Conservation (phyloP, 1,284 basidiomycete genomes). For the Pascua guehoae region DNA sequence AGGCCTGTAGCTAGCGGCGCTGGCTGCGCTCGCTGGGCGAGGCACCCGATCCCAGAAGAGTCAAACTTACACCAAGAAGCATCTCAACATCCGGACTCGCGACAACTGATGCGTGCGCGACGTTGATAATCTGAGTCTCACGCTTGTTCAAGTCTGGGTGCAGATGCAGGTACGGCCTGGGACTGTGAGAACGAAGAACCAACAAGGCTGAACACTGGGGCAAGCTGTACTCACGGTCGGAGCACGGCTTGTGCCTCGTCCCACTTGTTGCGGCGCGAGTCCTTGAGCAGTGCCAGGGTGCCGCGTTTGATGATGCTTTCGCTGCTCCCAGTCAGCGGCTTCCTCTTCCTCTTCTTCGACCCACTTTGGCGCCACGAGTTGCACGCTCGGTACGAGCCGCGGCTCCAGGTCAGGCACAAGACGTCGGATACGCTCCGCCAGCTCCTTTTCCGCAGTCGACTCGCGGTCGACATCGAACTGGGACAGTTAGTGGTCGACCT, state of each 20-base stretch:
- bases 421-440: conserved; percentile 53
- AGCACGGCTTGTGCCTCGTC: conserved; percentile 80
- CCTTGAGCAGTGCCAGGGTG: conserved; percentile 68
- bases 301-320: conserved; percentile 82
- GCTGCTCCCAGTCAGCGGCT: conserved; percentile 49
- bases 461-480: conserved; percentile 51
- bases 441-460: conserved; percentile 52
- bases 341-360: neutral
- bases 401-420: conserved; percentile 49
- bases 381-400: conserved; percentile 38
- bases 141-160: conserved; percentile 76
- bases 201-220: neutral
- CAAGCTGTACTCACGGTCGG: conserved; percentile 59
- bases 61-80: conserved; percentile 69
- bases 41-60: neutral
- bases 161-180: conserved; percentile 82
- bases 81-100: conserved; percentile 79
- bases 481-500: neutral
- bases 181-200: neutral
- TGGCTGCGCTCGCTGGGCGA: neutral
- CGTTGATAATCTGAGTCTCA: conserved; percentile 77
- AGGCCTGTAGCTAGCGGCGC: neutral
- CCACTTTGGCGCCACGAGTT: conserved; percentile 4
- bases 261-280: conserved; percentile 78
- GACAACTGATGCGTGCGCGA: conserved; percentile 79